Evolutionary conservation across 768 basidiomycete genomes (phyloP).

Genomic region (Gymnopilus junonius): DNA sequence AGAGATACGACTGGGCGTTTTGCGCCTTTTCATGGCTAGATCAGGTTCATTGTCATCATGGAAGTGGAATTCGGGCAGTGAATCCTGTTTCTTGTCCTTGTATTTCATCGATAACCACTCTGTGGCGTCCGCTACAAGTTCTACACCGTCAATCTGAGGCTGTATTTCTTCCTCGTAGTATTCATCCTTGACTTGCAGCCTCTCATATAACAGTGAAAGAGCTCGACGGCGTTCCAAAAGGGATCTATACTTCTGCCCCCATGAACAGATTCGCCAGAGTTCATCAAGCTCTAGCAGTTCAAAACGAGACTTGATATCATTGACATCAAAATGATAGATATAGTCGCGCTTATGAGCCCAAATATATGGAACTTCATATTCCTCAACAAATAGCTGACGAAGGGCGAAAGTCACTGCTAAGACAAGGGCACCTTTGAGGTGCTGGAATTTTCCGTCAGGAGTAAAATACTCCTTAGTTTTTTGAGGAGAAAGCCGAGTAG

Average conservation of each 20-base stretch:
- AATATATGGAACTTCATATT: constrained; percentile 94
- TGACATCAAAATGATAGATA: constrained; percentile 79
- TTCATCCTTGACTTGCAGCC: constrained; percentile 69
- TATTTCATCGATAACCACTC: constrained; percentile 92
- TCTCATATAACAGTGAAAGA: constrained; percentile 65
- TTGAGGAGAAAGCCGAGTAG: constrained; percentile 70
- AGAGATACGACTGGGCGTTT: constrained; percentile 83
- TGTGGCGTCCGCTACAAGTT: constrained; percentile 87
- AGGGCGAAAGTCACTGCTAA: constrained; percentile 81
- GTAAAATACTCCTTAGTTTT: constrained; percentile 79
- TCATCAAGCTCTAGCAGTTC: constrained; percentile 81
- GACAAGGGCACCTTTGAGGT: constrained; percentile 71
- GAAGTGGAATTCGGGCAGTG: constrained; percentile 60
- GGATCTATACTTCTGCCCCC: constrained; percentile 91
- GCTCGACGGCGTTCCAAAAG: constrained; percentile 74
- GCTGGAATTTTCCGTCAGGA: constrained; percentile 59
- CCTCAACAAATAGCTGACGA: constrained; percentile 81
- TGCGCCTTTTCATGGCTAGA: constrained; percentile 59
- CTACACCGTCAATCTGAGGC: constrained; percentile 76
- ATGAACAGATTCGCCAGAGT: constrained; percentile 88
- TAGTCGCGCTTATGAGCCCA: constrained; percentile 94
- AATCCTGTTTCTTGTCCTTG: constrained; percentile 70
- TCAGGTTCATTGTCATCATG: constrained; percentile 70
- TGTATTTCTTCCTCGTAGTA: constrained; percentile 77
- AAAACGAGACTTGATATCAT: constrained; percentile 60